Base-by-base conservation (phyloP, 2,329 filamentous ascomycete genomes). In the Xylariomycetidae sp. region DNA sequence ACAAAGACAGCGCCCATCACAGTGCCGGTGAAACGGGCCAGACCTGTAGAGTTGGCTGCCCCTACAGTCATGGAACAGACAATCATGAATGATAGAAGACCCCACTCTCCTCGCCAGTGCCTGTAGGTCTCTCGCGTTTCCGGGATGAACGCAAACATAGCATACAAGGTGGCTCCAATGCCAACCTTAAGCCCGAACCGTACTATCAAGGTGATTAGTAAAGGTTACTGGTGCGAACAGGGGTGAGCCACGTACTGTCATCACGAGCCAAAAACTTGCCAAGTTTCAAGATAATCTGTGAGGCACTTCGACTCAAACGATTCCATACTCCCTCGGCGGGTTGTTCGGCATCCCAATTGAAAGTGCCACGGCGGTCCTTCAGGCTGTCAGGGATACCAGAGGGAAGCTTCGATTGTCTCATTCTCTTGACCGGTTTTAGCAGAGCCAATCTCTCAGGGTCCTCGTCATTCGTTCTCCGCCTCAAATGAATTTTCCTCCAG, bases 51-150 rank as follows among this genome's bases (percentile, higher is more conserved):
- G 58, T 97, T 98, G 16, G 88, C 87, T 6, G 92, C 88, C 17
- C 92, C 92, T 15, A 96, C 90, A 0, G 90, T 98, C 88, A 96
- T 97, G 23, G 86, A 88, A 56, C 89, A 94, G 16, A 98, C 92
- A 54, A 97, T 80, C 90, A 97, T 97, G 66, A 95, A 97, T 0
- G 88, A 95, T 35, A 98, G 61, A 3, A 98, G 70, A 15, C 92
- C 92, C 92, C 92, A 98, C 69, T 98, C 92, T 18, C 90, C 90
- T 56, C 90, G 74, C 88, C 89, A 97, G 50, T 83, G 82, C 33
- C 80, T 73, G 57, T 96, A 98, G 14, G 84, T 72, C 0, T 85
- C 85, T 33, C 88, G 72, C 3, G 88, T 94, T 7, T 73, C 66
- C 1, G 80, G 75, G 20, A 96, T 74, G 52, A 95, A 98, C 3